phyloP scores from a whole-genome alignment of 257 asterid species.

The Solanum pimpinellifolium region DNA sequence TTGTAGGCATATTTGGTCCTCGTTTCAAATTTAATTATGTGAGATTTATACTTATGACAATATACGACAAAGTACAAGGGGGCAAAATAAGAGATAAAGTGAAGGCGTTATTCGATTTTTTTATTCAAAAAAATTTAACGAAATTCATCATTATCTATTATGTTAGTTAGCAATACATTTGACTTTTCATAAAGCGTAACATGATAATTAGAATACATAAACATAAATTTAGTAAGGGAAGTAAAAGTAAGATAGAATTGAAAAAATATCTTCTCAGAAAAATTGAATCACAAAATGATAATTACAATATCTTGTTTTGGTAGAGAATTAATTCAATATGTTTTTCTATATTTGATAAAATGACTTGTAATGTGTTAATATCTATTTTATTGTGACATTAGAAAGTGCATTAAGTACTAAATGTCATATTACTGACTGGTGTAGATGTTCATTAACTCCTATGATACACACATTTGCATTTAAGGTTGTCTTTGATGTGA shows the following conservation, averaged over 20 bases:
- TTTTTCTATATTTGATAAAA: background rate
- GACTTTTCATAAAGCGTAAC: background rate
- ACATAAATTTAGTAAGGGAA: background rate
- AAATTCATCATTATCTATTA: background rate
- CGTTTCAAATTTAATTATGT: background rate
- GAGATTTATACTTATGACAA: background rate
- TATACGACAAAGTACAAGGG: background rate
- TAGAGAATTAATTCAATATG: background rate
- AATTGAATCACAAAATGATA: background rate
- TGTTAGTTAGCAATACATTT: background rate
- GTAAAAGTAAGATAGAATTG: background rate
- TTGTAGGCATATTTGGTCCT: background rate
- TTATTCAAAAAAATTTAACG: background rate
- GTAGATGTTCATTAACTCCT: background rate
- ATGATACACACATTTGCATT: background rate
- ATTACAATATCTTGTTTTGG: background rate
- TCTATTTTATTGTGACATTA: background rate
- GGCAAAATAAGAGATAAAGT: background rate
- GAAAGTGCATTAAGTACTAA: background rate
- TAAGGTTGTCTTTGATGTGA: background rate
- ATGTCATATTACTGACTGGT: background rate
- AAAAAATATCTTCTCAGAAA: background rate
- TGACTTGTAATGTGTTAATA: background rate
- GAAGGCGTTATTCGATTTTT: background rate
- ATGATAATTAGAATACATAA: background rate